Evolutionary conservation across 2,329 filamentous ascomycete species (phyloP).

Genomic region (Paracoccidioides lutzii): DNA sequence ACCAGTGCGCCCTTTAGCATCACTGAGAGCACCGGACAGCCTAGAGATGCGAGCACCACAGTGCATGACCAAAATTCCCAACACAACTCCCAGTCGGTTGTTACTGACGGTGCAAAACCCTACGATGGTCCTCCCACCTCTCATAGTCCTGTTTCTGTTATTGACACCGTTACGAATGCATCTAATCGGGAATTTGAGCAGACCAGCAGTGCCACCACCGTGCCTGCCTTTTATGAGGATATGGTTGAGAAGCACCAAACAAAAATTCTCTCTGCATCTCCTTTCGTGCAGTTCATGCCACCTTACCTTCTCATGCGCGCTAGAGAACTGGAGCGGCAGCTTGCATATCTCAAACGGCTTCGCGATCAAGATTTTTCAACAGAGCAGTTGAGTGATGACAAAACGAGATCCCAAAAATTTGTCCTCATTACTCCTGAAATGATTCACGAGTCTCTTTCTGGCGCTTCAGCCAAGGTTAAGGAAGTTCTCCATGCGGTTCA

Average conservation of each 20-base stretch:
- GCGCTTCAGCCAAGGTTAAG: slow-evolving; percentile 73
- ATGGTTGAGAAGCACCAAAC: slow-evolving; percentile 89
- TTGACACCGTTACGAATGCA: slow-evolving; percentile 10
- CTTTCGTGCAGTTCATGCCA: slow-evolving; percentile 89
- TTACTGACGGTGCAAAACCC: slow-evolving; percentile 7
- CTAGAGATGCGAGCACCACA: not conserved
- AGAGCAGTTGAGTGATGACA: slow-evolving; percentile 43
- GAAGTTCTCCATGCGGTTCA: slow-evolving; percentile 91
- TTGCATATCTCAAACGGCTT: slow-evolving; percentile 69
- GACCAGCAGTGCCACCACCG: slow-evolving; percentile 54
- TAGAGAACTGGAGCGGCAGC: slow-evolving; percentile 73
- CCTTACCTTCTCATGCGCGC: slow-evolving; percentile 88
- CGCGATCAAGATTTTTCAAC: slow-evolving; percentile 51
- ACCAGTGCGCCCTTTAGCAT: not conserved
- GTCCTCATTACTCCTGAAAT: slow-evolving; percentile 89
- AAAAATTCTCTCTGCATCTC: slow-evolving; percentile 85
- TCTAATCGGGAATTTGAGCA: slow-evolving; percentile 35
- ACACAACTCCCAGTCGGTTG: slow-evolving; percentile 2
- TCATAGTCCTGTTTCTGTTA: slow-evolving; percentile 6
- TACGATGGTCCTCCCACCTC: slow-evolving; percentile 11
- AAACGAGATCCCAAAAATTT: slow-evolving; percentile 57
- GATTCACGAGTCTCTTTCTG: slow-evolving; percentile 72
- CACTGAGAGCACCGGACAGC: not conserved
- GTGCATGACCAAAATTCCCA: not conserved
- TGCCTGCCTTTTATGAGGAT: slow-evolving; percentile 87